Evolutionary conservation across 495 filamentous ascomycete genomes (phyloP).

Genomic region (Talaromyces liani): DNA sequence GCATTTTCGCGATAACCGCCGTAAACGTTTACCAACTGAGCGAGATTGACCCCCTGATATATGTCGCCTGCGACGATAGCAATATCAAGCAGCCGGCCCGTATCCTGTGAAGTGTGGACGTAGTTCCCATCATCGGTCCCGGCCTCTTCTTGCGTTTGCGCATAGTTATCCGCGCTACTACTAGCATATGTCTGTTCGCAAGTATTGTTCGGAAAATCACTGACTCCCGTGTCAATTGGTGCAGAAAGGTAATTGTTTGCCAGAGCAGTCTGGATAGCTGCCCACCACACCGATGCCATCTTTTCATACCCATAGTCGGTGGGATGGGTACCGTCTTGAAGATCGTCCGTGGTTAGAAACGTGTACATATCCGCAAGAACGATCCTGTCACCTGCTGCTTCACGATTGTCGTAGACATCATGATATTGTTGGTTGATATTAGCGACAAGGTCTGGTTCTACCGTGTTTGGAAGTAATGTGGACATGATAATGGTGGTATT

Average conservation of each 20-base stretch:
- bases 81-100: background rate
- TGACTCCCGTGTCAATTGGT: background rate
- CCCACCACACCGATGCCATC: constrained; percentile 35
- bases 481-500: background rate
- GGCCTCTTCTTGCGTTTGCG: background rate
- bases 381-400: background rate
- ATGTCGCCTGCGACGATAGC: background rate
- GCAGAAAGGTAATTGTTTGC: constrained; percentile 1
- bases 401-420: background rate
- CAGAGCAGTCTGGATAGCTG: constrained; percentile 18
- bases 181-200: background rate
- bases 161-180: background rate
- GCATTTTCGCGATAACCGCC: background rate
- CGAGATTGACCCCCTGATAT: background rate
- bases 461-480: background rate
- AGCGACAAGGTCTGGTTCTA: background rate
- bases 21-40: background rate
- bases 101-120: background rate
- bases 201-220: background rate
- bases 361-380: background rate
- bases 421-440: background rate
- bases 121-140: background rate
- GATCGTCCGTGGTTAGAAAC: background rate
- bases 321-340: constrained; percentile 30
- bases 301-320: constrained; percentile 34